phyloP scores from a whole-genome alignment of 2,329 filamentous ascomycete species.

The Magnaporthales sp. region DNA sequence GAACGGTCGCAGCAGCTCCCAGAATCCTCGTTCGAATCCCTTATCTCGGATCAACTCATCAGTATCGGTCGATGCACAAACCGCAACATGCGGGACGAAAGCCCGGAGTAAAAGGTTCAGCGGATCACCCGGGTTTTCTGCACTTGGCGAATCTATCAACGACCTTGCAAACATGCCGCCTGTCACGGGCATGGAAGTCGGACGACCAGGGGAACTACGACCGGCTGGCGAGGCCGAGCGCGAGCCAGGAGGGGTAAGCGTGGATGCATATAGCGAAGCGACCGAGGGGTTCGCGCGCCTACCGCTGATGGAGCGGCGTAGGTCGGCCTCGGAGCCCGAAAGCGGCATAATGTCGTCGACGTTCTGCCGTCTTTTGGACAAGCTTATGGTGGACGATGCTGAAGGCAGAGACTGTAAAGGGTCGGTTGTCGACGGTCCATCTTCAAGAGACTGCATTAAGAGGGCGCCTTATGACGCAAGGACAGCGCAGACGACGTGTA shows the following conservation, averaged over 20 bases:
- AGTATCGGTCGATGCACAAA: conserved; percentile 81
- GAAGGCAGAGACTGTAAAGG: conserved; percentile 62
- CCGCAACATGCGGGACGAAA: conserved; percentile 81
- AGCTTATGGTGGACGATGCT: conserved; percentile 49
- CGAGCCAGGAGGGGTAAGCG: conserved; percentile 58
- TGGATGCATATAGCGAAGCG: conserved; percentile 56
- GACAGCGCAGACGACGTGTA: not conserved
- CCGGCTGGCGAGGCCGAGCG: conserved; percentile 60
- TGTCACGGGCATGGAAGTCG: conserved; percentile 37
- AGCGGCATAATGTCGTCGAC: conserved; percentile 31
- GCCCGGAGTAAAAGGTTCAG: conserved; percentile 66
- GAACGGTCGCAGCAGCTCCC: conserved; percentile 82
- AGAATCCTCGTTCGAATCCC: conserved; percentile 72
- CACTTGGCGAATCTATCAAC: conserved; percentile 31
- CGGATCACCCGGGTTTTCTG: conserved; percentile 42
- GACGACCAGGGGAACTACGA: conserved; percentile 46
- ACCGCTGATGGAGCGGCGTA: conserved; percentile 36
- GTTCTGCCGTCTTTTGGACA: conserved; percentile 54
- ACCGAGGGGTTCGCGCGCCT: conserved; percentile 48
- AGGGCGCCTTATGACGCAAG: not conserved
- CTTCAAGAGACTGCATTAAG: conserved; percentile 56
- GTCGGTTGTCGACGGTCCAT: conserved; percentile 55
- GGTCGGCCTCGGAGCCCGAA: conserved; percentile 41
- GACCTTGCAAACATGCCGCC: conserved; percentile 41
- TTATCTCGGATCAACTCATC: conserved; percentile 74